Evolutionary conservation across 139 green algal genomes (phyloP).

Genomic region (Pleodorina starrii): DNA sequence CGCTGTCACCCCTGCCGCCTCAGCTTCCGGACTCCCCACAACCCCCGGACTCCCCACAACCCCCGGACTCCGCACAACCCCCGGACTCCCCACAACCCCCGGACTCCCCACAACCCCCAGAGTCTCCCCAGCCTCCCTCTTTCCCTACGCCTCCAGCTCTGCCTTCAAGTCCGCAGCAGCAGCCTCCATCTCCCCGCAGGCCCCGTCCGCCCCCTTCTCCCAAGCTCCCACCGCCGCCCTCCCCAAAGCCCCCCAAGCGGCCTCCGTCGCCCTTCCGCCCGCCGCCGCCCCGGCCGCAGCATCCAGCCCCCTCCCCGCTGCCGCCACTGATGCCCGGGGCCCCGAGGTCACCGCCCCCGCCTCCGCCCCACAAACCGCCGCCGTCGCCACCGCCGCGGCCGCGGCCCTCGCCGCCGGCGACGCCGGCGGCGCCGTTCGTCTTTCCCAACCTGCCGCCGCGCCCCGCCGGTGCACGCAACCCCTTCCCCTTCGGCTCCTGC

Average conservation of each 20-base stretch:
- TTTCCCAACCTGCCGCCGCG: neutral
- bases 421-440: neutral
- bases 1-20: neutral
- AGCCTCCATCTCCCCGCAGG: neutral
- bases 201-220: neutral
- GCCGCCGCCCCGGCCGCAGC: too few relatives aligned
- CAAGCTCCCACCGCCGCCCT: neutral
- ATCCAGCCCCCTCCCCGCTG: neutral
- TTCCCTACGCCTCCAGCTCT: too few relatives aligned
- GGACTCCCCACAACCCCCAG: neutral
- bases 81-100: neutral
- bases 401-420: neutral
- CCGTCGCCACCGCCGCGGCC: neutral
- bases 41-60: neutral
- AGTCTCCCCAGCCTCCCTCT: too few relatives aligned
- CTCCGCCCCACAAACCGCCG: neutral
- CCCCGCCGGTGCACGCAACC: neutral
- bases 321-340: neutral
- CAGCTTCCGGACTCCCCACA: neutral
- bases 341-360: neutral
- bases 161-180: neutral
- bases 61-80: neutral
- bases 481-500: constrained; percentile 43
- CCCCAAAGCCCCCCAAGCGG: neutral
- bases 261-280: neutral